phyloP scores from a whole-genome alignment of 805 yeast species.

The Candida loeiensis region DNA sequence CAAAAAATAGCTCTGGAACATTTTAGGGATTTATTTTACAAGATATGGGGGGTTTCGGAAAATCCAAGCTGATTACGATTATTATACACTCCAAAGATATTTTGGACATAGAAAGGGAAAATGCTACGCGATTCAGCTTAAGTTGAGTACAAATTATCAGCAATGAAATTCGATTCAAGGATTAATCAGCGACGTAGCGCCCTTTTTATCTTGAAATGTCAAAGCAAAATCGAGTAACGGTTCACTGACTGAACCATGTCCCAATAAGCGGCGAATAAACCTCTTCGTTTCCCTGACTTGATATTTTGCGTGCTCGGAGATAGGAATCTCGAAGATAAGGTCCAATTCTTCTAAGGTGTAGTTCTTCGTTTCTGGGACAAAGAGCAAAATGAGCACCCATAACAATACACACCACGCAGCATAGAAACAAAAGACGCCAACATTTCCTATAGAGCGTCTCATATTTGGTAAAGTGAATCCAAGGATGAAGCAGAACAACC shows the following conservation, averaged over 20 bases:
- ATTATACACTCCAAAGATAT: too few relatives aligned
- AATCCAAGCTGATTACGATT: too few relatives aligned
- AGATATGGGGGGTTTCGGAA: too few relatives aligned
- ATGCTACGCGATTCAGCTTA: too few relatives aligned
- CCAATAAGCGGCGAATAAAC: background rate
- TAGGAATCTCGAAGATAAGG: conserved; percentile 10
- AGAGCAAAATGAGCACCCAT: conserved; percentile 39
- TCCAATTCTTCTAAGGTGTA: conserved; percentile 80
- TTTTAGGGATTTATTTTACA: too few relatives aligned
- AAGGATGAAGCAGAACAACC: conserved; percentile 25
- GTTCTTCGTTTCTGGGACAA: conserved; percentile 77
- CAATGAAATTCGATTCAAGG: conserved; percentile 1
- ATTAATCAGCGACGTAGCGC: background rate
- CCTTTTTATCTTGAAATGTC: conserved; percentile 4
- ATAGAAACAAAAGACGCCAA: conserved; percentile 26
- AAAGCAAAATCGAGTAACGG: conserved; percentile 4
- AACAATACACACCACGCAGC: conserved; percentile 26
- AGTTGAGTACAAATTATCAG: too few relatives aligned
- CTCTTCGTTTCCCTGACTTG: conserved; percentile 2
- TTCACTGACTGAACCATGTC: background rate
- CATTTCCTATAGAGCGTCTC: conserved; percentile 21
- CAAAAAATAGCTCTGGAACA: too few relatives aligned
- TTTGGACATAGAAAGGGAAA: too few relatives aligned
- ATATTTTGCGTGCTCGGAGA: conserved; percentile 3
- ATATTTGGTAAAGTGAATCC: conserved; percentile 26